Conservation (phyloP, 2,329 filamentous ascomycete genomes). For the Tolypocladium guangdongense region DNA sequence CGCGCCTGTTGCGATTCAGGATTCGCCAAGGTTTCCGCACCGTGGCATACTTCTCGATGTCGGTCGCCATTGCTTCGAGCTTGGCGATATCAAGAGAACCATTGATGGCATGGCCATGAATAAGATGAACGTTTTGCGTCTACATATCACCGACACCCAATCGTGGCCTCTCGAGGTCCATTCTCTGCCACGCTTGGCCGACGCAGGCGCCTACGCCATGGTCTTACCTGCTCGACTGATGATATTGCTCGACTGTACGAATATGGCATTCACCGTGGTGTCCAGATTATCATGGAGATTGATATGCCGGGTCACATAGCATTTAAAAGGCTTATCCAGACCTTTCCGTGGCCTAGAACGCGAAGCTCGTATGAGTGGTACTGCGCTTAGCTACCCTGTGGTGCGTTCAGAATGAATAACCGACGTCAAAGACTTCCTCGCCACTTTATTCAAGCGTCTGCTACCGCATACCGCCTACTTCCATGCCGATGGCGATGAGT, state of each 20-base stretch:
- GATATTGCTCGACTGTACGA: conserved; percentile 58
- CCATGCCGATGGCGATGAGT: conserved; percentile 81
- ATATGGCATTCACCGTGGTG: conserved; percentile 54
- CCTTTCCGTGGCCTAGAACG: conserved; percentile 42
- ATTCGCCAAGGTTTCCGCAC: conserved; percentile 63
- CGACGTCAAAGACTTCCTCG: conserved; percentile 59
- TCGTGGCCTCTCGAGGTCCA: conserved; percentile 79
- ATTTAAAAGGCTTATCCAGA: conserved; percentile 42
- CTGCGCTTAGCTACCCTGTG: conserved; percentile 54
- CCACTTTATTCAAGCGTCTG: conserved; percentile 63
- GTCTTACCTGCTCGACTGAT: conserved; percentile 53
- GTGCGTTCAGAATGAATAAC: conserved; percentile 68
- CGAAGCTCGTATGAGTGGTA: conserved; percentile 45
- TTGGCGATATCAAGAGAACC: conserved; percentile 57
- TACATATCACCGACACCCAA: conserved; percentile 75
- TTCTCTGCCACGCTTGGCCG: conserved; percentile 54
- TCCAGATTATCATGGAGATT: conserved; percentile 50
- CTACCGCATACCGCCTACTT: conserved; percentile 67
- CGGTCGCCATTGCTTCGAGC: conserved; percentile 58
- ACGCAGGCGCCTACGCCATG: conserved; percentile 63
- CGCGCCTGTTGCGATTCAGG: conserved; percentile 61
- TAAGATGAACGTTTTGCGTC: conserved; percentile 74
- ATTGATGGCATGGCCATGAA: conserved; percentile 69
- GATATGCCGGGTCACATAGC: conserved; percentile 51
- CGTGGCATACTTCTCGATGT: conserved; percentile 74